A percentile compares a stretch with the other conserved stretches of the same genome.
These are phyloP conservation scores for Trichoderma arundinaceum DNA, from an alignment of 2,329 filamentous ascomycete genomes.

Conservation along the genomic window DNA sequence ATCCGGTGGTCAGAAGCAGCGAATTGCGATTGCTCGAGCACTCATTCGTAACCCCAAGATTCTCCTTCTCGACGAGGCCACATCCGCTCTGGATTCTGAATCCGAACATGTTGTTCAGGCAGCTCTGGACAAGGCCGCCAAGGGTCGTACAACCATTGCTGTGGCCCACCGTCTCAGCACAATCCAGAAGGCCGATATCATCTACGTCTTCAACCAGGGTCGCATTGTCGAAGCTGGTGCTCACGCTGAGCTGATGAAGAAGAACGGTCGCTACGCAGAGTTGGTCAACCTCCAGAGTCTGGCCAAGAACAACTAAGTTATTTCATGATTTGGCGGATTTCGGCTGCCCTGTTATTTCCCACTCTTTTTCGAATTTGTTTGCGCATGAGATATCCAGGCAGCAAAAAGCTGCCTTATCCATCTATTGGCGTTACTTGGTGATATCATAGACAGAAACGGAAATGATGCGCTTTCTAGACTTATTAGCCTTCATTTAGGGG, in stretches of 20 bases:
- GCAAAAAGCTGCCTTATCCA: slow-evolving; percentile 20
- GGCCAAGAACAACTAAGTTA: slow-evolving; percentile 56
- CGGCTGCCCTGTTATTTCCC: background rate
- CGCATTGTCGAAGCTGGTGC: slow-evolving; percentile 83
- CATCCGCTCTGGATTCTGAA: slow-evolving; percentile 29
- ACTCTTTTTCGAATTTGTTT: slow-evolving; percentile 1
- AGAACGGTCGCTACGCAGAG: slow-evolving; percentile 76
- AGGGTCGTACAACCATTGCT: slow-evolving; percentile 32
- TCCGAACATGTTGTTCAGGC: slow-evolving; percentile 31
- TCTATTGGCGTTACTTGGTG: slow-evolving; percentile 27
- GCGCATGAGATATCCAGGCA: slow-evolving; percentile 29
- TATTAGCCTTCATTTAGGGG: background rate
- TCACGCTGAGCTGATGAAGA: slow-evolving; percentile 73
- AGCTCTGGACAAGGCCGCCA: slow-evolving; percentile 39
- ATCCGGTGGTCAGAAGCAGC: slow-evolving; percentile 32
- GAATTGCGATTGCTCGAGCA: slow-evolving; percentile 31
- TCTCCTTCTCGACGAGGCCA: slow-evolving; percentile 31
- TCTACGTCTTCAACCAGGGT: slow-evolving; percentile 95
- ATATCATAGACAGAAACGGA: slow-evolving; percentile 21
- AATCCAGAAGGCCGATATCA: slow-evolving; percentile 92
- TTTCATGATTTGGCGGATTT: background rate
- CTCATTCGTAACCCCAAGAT: slow-evolving; percentile 32
- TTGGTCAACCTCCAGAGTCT: slow-evolving; percentile 81
- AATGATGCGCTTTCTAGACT: slow-evolving; percentile 8
- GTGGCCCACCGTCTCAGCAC: slow-evolving; percentile 70